Base-by-base conservation (phyloP, 768 basidiomycete species). In the Rhodotorula paludigena region DNA sequence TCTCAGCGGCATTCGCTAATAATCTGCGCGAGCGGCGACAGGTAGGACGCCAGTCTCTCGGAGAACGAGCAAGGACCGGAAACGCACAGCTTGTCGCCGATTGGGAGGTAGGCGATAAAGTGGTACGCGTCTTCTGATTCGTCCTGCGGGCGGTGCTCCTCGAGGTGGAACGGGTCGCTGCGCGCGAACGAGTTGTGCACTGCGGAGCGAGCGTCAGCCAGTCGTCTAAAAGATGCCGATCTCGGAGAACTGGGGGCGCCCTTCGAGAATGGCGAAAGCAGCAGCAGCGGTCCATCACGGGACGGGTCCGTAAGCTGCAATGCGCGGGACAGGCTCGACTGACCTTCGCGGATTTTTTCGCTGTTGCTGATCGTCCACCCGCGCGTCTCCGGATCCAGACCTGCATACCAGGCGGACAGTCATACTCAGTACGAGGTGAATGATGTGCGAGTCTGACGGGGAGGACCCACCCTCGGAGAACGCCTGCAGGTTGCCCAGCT, bases 131-230 rank as follows among this genome's bases (percentile, higher is more conserved):
- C 96, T 76, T 86, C 86, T 14, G 75, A 69, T 73, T 82, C 79
- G 81, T 88, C 35, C 84, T 84, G 66, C 30, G 88, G 81, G 25
- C 68, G 68, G 60, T 62, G 45, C 18, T 92, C 90, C 74, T 92
- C 89, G 60, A 94, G 80, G 11, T 90, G 90, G 73, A 96, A 89
- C 1, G 90, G 85, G 64, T 84, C 88, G 21, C 92, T 91, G 44
- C 92, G 90, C 18, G 93, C 91, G 73, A 98, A 86, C 25, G 90
- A 84, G 76, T 99, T 99, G 77, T 99, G 94, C 23, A 89, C 88
- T 73, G 88, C 85, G 41, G 30, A 23, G 25, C 8, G 21, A 45
- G 21, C n/a, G n/a, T n/a, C n/a, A n/a, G n/a, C n/a, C n/a, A n/a
- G n/a, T n/a, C n/a, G n/a, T n/a, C n/a, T n/a, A n/a, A n/a, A n/a